Conservation (phyloP, 768 basidiomycete species). For the Favolaschia claudopus region DNA sequence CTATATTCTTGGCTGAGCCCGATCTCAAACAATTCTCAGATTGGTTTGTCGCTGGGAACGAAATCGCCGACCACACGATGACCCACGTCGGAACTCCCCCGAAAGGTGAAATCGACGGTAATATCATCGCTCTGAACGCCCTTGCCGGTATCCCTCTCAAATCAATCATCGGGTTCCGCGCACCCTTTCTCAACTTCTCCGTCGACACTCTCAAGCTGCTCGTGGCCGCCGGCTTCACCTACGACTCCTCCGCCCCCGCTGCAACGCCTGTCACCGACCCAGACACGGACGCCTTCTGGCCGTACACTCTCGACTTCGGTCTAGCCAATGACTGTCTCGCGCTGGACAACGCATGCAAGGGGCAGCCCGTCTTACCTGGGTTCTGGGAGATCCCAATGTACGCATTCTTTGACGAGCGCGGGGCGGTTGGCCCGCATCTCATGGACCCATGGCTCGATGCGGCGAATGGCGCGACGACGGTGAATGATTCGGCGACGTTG, state of each 20-base stretch:
- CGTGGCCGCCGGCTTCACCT: slow-evolving; percentile 63
- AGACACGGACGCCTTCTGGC: slow-evolving; percentile 80
- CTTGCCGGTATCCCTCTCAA: slow-evolving; percentile 77
- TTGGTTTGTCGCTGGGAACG: slow-evolving; percentile 84
- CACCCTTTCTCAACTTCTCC: slow-evolving; percentile 76
- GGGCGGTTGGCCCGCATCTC: slow-evolving; percentile 64
- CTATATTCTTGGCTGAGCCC: neutral
- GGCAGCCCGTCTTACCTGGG: slow-evolving; percentile 73
- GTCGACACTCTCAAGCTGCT: slow-evolving; percentile 67
- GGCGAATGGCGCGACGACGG: slow-evolving; percentile 56
- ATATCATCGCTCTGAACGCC: slow-evolving; percentile 79
- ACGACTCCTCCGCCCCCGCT: slow-evolving; percentile 70
- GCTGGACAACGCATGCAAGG: slow-evolving; percentile 64
- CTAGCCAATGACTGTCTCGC: slow-evolving; percentile 79
- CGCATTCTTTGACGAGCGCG: slow-evolving; percentile 69
- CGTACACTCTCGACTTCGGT: slow-evolving; percentile 80
- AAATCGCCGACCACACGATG: slow-evolving; percentile 86
- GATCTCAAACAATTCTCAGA: slow-evolving; percentile 43
- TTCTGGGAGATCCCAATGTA: slow-evolving; percentile 91
- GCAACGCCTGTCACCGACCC: slow-evolving; percentile 71
- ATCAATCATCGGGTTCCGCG: slow-evolving; percentile 75
- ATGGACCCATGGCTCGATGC: slow-evolving; percentile 84
- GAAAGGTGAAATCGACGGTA: slow-evolving; percentile 74
- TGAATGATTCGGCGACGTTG: slow-evolving; percentile 69
- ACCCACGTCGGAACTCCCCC: slow-evolving; percentile 75